These are phyloP conservation scores for Odontarrhena argentea DNA, from an alignment of 345 rosid genomes.

Conservation along the genomic window DNA sequence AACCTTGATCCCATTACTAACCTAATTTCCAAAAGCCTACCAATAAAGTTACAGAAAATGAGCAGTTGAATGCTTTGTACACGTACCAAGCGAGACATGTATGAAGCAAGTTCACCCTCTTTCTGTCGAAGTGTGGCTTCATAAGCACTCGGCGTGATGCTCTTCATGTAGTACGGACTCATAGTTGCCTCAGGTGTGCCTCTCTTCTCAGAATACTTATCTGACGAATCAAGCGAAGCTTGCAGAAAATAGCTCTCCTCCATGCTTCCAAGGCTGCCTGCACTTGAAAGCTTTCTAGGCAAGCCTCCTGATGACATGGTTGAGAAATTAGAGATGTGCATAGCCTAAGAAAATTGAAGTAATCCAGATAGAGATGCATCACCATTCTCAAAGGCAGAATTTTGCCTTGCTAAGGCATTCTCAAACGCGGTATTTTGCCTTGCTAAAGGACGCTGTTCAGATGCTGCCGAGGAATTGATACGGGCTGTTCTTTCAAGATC, in stretches of 20 bases:
- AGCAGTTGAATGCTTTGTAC: conserved; percentile 5
- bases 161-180: conserved; percentile 89
- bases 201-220: conserved; percentile 74
- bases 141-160: conserved; percentile 90
- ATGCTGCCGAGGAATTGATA: conserved; percentile 48
- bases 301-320: conserved; percentile 56
- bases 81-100: conserved; percentile 94
- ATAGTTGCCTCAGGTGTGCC: conserved; percentile 59
- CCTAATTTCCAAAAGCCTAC: conserved; percentile 28
- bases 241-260: conserved; percentile 97
- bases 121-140: conserved; percentile 96
- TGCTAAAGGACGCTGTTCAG: conserved; percentile 61
- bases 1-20: conserved; percentile 22
- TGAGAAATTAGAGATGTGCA: conserved; percentile 23
- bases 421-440: conserved; percentile 65
- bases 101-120: conserved; percentile 98
- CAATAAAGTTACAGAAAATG: conserved; percentile 2
- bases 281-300: conserved; percentile 75
- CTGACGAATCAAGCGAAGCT: conserved; percentile 90
- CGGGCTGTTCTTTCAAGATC: conserved; percentile 79
- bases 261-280: conserved; percentile 89
- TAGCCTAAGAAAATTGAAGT: conserved; percentile 7
- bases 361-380: conserved; percentile 27
- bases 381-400: conserved; percentile 78
- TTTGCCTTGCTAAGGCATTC: conserved; percentile 67